Conservation (phyloP, 2,329 filamentous ascomycete genomes). For the Fusarium palustre region DNA sequence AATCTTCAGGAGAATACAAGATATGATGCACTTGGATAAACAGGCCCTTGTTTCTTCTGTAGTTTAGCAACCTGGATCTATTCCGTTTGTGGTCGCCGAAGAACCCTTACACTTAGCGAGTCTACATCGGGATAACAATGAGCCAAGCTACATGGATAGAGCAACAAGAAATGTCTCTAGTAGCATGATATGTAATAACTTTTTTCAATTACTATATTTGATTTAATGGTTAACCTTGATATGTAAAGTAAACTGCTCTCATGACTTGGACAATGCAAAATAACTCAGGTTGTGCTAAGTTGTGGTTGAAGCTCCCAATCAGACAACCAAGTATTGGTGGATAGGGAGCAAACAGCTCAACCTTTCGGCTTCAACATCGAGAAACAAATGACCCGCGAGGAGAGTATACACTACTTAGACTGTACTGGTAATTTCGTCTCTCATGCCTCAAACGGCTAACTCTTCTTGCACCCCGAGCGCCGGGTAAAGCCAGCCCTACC, state of each 20-base stretch:
- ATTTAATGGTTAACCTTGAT: too few species aligned
- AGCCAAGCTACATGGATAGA: neutral
- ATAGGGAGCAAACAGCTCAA: too few species aligned
- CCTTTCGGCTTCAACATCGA: fast-evolving
- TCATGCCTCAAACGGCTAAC: neutral
- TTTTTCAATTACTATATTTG: too few species aligned
- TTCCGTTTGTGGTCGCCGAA: neutral
- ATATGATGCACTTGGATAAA: neutral
- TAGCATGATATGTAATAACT: too few species aligned
- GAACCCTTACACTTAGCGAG: neutral
- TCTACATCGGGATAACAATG: neutral
- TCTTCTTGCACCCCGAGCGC: fast-evolving
- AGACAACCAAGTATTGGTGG: too few species aligned
- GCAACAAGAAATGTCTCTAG: too few species aligned
- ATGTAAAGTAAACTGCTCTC: too few species aligned
- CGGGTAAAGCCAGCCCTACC: neutral
- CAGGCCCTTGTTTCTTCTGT: neutral
- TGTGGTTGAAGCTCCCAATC: neutral
- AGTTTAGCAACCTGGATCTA: neutral
- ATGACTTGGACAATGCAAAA: neutral
- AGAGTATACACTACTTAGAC: neutral
- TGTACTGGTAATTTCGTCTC: neutral
- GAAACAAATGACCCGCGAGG: fast-evolving
- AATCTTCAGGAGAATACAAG: neutral
- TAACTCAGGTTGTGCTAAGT: neutral